phyloP scores from a whole-genome alignment of 179 eudicot genomes.

The Heliamphora pulchella region DNA sequence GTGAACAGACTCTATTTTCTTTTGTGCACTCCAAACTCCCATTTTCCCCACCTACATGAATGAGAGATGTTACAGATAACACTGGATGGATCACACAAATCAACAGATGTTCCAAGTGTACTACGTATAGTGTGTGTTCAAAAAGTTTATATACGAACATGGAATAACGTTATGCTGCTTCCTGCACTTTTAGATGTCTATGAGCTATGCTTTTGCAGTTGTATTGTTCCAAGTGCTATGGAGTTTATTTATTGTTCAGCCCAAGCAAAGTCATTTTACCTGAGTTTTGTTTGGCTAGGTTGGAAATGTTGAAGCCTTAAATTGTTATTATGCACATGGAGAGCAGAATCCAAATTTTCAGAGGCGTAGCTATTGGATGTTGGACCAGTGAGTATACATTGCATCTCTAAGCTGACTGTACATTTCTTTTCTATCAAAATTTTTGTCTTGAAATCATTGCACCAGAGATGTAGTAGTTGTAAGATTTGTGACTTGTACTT shows the following conservation, averaged over 20 bases:
- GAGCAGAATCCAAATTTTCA: conserved; percentile 70
- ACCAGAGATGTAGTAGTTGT: neutral
- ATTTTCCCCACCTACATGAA: neutral
- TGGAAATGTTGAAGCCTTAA: conserved; percentile 79
- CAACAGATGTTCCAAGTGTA: neutral
- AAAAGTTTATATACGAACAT: neutral
- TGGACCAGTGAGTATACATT: conserved; percentile 68
- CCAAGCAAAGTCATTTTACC: conserved; percentile 1
- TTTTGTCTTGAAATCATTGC: neutral
- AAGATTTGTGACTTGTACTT: neutral
- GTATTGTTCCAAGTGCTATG: conserved; percentile 5
- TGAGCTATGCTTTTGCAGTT: neutral
- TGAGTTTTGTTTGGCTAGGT: conserved; percentile 46
- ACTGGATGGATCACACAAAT: conserved; percentile 8
- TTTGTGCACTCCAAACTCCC: neutral
- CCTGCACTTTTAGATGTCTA: neutral
- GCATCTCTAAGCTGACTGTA: conserved; percentile 8
- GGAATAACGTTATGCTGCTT: neutral
- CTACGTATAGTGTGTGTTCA: neutral
- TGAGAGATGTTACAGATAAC: neutral
- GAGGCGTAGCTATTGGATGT: conserved; percentile 94
- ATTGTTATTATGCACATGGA: conserved; percentile 95
- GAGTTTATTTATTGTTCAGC: conserved; percentile 6
- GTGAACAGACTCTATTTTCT: neutral
- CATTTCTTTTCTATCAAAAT: neutral